Evolutionary conservation across 352 stramenopile genomes (phyloP), one percentile per base, ranked within the genome.

Genomic region (Globisporangium alternatum): DNA sequence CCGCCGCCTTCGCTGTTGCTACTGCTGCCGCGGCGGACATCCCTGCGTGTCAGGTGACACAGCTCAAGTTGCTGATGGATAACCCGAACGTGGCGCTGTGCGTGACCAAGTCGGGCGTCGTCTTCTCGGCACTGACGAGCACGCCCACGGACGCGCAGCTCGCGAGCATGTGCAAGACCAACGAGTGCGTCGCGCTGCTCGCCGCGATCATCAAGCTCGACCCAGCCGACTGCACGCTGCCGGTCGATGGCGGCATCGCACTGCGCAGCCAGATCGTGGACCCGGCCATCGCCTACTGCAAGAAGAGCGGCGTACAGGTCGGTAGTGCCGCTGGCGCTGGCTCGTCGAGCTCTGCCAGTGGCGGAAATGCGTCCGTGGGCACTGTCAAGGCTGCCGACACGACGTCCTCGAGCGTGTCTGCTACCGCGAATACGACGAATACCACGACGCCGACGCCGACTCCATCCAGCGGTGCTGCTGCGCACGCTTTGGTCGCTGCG

Each of bases 231-330:
- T 82, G 75, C 58, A 76, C 69, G 35, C 65, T 82, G 45, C 60
- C 69, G 0, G 56, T 67, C 21, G 73, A 72, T 51, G 65, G 68
- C 56, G 72, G 71, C 28, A 52, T 82, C 19, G 68, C 69, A 47
- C 67, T 82, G 64, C 68, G 78, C 66, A 80, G 71, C 56, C 69
- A 82, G 28, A 58, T 82, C 30, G 75, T 82, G 37, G 67, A 80
- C 49, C 75, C 74, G 22, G 70, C 71, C 4, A 71, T 79, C 47
- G 51, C 56, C 7, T 77, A 78, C 56, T 82, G 75, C 61, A 66
- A 54, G 1, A 56, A 60, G 35, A 71, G 72, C 58, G 75, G 72
- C 13, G 69, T 78, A 37, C 31, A 55, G 41, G 17, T 60, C 31
- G 25, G 22, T 37, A 30, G 12, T 17, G 31, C 35, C 13, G 17